Base-by-base conservation (phyloP, 2,329 filamentous ascomycete genomes). In the Trichoderma breve region DNA sequence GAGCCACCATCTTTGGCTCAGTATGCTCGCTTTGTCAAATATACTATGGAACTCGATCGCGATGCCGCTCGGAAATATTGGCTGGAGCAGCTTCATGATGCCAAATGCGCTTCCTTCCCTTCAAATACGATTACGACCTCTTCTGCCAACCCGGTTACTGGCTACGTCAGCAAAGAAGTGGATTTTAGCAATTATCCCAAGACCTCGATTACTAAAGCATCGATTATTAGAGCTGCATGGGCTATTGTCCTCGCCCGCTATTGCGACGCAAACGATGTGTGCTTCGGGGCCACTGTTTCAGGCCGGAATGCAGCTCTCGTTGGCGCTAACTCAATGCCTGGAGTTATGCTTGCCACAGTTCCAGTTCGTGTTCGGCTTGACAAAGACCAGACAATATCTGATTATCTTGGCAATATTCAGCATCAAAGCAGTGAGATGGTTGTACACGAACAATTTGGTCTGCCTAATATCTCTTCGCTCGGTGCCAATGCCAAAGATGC, bases 391-490 rank as follows among this genome's bases (percentile, higher is more conserved):
- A 28, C 32, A 32, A 36, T 73, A 7, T 51, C 32, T 2, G 28
- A 63, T n/a, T 76, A 73, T 30, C 73, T 76, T 11, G 30, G 43
- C 9, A 47, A 47, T n/a, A 66, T 79, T 4, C 78, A 80, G 72
- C 61, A 71, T 24, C 73, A 73, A 67, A 68, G 74, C 8, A 55
- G 71, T 24, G 75, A 79, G 51, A 76, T 76, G 75, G 71, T 74
- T 18, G 67, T 73, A 3, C 73, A 71, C 60, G 79, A 77, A 61
- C 73, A 79, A 26, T 72, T 77, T 21, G 77, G 77, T 12, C 68
- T 81, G 3, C 74, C 76, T 5, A 75, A 78, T 58, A 74, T 60
- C 86, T 63, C 65, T 3, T 67, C 68, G 14, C 28, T 71, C 9
- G 30, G 39, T n/a, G 3, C 34, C 3, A 71, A 76, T 51, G 70